These are phyloP conservation scores for Boletus tylopilopsis DNA, from an alignment of 768 basidiomycete genomes.

Conservation along the genomic window DNA sequence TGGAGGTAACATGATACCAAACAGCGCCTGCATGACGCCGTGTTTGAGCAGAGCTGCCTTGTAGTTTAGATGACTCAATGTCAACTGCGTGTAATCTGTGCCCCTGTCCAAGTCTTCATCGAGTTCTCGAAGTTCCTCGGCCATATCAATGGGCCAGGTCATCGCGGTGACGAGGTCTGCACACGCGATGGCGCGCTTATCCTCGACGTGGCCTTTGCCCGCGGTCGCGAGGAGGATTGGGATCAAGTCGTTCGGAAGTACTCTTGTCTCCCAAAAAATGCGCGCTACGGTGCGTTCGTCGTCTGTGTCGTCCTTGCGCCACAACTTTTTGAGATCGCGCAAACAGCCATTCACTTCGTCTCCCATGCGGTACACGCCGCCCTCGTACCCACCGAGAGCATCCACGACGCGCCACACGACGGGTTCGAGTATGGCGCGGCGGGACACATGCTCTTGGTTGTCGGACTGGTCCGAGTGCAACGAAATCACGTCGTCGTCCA, in stretches of 20 bases:
- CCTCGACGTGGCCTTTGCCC: slow-evolving; percentile 71
- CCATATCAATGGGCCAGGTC: slow-evolving; percentile 98
- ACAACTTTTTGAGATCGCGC: slow-evolving; percentile 91
- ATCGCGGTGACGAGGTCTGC: slow-evolving; percentile 92
- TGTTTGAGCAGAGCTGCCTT: slow-evolving; percentile 70
- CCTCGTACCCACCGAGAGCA: slow-evolving; percentile 76
- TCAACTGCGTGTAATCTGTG: slow-evolving; percentile 85
- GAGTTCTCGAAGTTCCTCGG: slow-evolving; percentile 90
- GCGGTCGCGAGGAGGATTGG: slow-evolving; percentile 82
- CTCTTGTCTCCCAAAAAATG: slow-evolving; percentile 85
- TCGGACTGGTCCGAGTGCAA: slow-evolving; percentile 29
- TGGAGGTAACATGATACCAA: slow-evolving; percentile 74
- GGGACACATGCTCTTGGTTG: slow-evolving; percentile 31
- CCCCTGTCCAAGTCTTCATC: slow-evolving; percentile 73
- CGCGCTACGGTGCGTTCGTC: slow-evolving; percentile 95
- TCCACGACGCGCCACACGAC: slow-evolving; percentile 73
- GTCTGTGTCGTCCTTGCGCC: slow-evolving; percentile 95
- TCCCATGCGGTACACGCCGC: slow-evolving; percentile 64
- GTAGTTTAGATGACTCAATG: slow-evolving; percentile 81
- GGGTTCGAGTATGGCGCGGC: slow-evolving; percentile 58
- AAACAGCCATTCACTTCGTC: slow-evolving; percentile 82
- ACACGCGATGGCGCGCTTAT: slow-evolving; percentile 78
- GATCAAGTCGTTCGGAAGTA: slow-evolving; percentile 82
- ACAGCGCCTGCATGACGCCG: slow-evolving; percentile 65
- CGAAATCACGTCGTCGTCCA: slow-evolving; percentile 35